Base-by-base conservation (phyloP, 2,329 filamentous ascomycete species). In the Pseudogymnoascus sp. region DNA sequence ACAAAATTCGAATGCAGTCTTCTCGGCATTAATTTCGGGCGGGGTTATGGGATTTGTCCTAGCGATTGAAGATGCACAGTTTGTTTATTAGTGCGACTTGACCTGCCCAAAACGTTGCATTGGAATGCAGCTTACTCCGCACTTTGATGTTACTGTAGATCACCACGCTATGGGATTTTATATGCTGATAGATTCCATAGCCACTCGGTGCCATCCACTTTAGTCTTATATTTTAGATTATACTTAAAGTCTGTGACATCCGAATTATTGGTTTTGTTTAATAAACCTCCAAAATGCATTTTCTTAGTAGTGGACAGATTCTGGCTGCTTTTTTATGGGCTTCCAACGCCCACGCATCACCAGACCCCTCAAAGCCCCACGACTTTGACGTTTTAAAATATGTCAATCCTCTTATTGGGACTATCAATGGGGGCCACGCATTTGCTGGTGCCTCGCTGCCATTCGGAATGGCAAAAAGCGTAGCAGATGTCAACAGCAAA, bases 361-460 rank as follows among this genome's bases (percentile, higher is more conserved):
- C 42, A 23, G 42, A n/a, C 3, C 14, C 21, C 12, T n/a, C 12
- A 9, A 66, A 65, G 2, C 11, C 18, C 2, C 5, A 53, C 18
- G 56, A 49, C 14, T 72, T 69, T 37, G 74, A 79, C 66, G 70
- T 76, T 4, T 69, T 80, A 31, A 68, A 76, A 43, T 77, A 75
- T 68, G 71, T 80, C 23, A 73, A 85, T 69, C 82, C 81, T 7
- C 74, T 85, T 5, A 84, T 85, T 64, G 82, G 82, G 28, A 82
- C 81, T 14, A 77, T 75, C 3, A 80, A 81, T 71, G 82, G 81
- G 73, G 82, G 71, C 37, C 82, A 85, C 72, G 82, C 84, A 25
- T 85, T 85, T 64, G 77, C 82, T 2, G 83, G 82, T 11, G 82
- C 82, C 12, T 82, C 80, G 2, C 68, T 81, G 42, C 82, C 82